These are phyloP conservation scores for Cylindrotheca fusiformis DNA, from an alignment of 108 stramenopile genomes.

Conservation along the genomic window DNA sequence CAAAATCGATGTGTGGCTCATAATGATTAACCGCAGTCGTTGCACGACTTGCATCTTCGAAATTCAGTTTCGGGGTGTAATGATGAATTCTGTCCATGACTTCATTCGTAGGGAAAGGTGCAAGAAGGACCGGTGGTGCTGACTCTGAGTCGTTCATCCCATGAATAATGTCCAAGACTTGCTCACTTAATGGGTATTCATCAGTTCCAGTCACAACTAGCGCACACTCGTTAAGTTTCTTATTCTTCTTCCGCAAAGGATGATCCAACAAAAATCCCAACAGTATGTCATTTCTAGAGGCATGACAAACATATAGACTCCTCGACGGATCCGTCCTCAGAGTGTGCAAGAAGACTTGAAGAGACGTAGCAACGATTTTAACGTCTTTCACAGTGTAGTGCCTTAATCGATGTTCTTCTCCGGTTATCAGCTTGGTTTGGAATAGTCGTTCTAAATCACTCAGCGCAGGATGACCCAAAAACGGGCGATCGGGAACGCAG, in stretches of 20 bases:
- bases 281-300: conserved; percentile 80
- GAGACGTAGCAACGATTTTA: conserved; percentile 80
- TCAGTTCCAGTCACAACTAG: conserved; percentile 70
- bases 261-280: conserved; percentile 81
- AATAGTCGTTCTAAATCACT: conserved; percentile 82
- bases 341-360: conserved; percentile 80
- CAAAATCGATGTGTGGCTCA: conserved; percentile 89
- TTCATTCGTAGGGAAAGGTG: conserved; percentile 56
- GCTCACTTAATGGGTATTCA: conserved; percentile 44
- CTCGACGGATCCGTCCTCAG: conserved; percentile 51
- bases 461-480: conserved; percentile 79
- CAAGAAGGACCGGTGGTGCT: conserved; percentile 47
- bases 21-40: conserved; percentile 76
- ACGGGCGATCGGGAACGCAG: conserved; percentile 86
- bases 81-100: conserved; percentile 65
- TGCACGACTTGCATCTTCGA: conserved; percentile 67
- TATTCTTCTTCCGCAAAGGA: conserved; percentile 29
- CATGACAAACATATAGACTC: conserved; percentile 88
- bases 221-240: conserved; percentile 43
- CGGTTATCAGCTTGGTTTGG: conserved; percentile 59
- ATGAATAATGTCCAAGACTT: conserved; percentile 57
- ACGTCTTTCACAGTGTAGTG: conserved; percentile 77
- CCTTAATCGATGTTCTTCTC: conserved; percentile 64
- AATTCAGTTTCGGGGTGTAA: conserved; percentile 84
- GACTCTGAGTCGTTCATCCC: conserved; percentile 15